phyloP scores from a whole-genome alignment of 2,329 filamentous ascomycete species.

The Alternaria postmessia region DNA sequence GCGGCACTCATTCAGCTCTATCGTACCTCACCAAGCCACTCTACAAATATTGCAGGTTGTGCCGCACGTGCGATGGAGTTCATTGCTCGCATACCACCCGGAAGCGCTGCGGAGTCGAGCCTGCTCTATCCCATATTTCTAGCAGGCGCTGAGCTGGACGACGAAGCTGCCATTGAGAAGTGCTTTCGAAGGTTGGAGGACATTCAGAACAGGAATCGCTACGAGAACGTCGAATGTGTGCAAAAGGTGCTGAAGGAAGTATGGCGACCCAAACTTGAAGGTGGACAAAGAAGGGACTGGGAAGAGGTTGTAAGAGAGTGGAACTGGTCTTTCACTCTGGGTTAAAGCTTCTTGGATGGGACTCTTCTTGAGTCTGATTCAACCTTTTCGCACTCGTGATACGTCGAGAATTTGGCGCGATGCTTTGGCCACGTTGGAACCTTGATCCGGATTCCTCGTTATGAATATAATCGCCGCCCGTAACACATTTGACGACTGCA shows the following conservation, averaged over 20 bases:
- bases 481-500: not conserved
- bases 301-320: slow-evolving; percentile 47
- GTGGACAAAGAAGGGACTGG: slow-evolving; percentile 42
- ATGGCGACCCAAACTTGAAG: slow-evolving; percentile 43
- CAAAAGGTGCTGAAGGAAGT: slow-evolving; percentile 48
- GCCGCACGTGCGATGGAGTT: slow-evolving; percentile 47
- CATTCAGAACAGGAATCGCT: slow-evolving; percentile 45
- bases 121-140: slow-evolving; percentile 49
- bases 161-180: slow-evolving; percentile 38
- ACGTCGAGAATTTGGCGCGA: not conserved
- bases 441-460: not conserved
- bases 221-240: slow-evolving; percentile 46
- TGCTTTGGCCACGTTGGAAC: not conserved
- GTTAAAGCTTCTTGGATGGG: slow-evolving; percentile 18
- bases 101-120: slow-evolving; percentile 46
- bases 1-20: slow-evolving; percentile 49
- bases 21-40: slow-evolving; percentile 39
- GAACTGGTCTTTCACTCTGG: slow-evolving; percentile 47
- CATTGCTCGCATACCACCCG: slow-evolving; percentile 44
- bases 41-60: slow-evolving; percentile 34
- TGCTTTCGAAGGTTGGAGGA: slow-evolving; percentile 41
- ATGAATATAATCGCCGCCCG: not conserved
- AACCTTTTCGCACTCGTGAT: not conserved
- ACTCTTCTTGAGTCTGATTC: not conserved
- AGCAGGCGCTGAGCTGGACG: slow-evolving; percentile 44